Percentiles rank a stretch among this genome's conserved stretches.
Evolutionary conservation across 1,139 yeast species (phyloP).

Genomic region (Candida smagusa): DNA sequence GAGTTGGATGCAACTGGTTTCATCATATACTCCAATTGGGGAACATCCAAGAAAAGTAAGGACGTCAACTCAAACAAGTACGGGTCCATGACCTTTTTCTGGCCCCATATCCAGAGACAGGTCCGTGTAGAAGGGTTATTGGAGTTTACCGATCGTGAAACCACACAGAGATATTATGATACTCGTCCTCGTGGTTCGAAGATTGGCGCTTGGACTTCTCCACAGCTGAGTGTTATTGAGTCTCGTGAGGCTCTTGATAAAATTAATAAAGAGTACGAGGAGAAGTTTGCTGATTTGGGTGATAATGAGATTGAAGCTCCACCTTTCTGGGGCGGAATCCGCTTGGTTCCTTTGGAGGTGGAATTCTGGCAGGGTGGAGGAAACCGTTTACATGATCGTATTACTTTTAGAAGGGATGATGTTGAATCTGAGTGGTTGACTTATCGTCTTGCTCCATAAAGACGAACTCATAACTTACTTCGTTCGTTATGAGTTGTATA

Average conservation of each 20-base stretch:
- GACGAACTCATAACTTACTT: not conserved
- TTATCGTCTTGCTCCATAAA: constrained; percentile 71
- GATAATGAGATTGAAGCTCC: constrained; percentile 82
- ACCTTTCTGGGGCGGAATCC: constrained; percentile 91
- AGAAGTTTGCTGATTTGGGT: constrained; percentile 53
- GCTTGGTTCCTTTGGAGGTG: constrained; percentile 82
- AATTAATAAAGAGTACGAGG: constrained; percentile 44
- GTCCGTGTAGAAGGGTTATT: constrained; percentile 88
- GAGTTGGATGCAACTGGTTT: constrained; percentile 85
- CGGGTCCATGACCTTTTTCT: constrained; percentile 86
- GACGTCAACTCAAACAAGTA: constrained; percentile 71
- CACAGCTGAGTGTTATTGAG: constrained; percentile 65
- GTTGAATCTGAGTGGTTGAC: constrained; percentile 56
- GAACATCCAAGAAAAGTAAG: constrained; percentile 69
- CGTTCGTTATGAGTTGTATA: no score
- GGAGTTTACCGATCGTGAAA: constrained; percentile 70
- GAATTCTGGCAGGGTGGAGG: constrained; percentile 98
- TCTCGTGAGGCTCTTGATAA: constrained; percentile 62
- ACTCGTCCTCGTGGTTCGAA: constrained; percentile 91
- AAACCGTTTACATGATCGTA: constrained; percentile 86
- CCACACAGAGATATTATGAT: constrained; percentile 71
- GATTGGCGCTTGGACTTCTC: constrained; percentile 97
- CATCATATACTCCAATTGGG: constrained; percentile 92
- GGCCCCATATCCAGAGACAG: constrained; percentile 89
- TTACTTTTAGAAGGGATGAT: constrained; percentile 61